Evolutionary conservation across 1,284 basidiomycete species (phyloP), one percentile per base, ranked within the genome.

Genomic region (Tilletia setariae): DNA sequence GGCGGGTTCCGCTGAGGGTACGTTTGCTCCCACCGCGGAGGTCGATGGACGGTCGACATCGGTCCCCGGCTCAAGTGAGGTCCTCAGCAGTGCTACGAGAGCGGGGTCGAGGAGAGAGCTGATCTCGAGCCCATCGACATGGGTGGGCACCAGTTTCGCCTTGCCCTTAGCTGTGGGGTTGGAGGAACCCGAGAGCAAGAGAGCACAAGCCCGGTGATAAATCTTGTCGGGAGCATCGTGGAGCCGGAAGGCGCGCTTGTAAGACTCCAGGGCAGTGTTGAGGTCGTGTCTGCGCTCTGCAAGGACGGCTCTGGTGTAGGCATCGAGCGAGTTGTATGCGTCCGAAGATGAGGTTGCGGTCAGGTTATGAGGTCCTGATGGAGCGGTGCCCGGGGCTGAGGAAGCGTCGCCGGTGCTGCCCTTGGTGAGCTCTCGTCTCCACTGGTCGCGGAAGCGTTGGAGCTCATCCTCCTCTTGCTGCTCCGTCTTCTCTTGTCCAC

Each of bases 241-340:
- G 51, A 78, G 73, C 65, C 73, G 71, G 65, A 79, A 79, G 8
- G 77, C 77, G 28, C 70, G 69, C 30, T 76, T 74, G 44, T 79
- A 79, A 8, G 70, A 72, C 2, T 53, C 43, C 1, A 78, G 71
- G 0, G 77, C 77, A 35, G 42, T 53, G 43, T 76, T 74, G 9
- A 77, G 70, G 15, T 74, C 67, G 1, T 76, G 76, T 25, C 69
- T 70, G 21, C 76, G 68, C 51, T 79, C 77, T 67, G 72, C 73
- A 25, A 74, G 73, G 30, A 78, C 77, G 11, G 75, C 77, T 28
- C 67, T 68, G 0, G 74, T 75, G 23, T 79, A 79, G 0, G 73
- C 70, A 56, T 77, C 68, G 30, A 77, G 56, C 23, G 56, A 25
- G 15, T 30, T 61, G 56, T 61, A 32, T 9, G 28, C 25, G 56